Evolutionary conservation across 2,329 filamentous ascomycete genomes (phyloP).

Genomic region (Escovopsis sp.): DNA sequence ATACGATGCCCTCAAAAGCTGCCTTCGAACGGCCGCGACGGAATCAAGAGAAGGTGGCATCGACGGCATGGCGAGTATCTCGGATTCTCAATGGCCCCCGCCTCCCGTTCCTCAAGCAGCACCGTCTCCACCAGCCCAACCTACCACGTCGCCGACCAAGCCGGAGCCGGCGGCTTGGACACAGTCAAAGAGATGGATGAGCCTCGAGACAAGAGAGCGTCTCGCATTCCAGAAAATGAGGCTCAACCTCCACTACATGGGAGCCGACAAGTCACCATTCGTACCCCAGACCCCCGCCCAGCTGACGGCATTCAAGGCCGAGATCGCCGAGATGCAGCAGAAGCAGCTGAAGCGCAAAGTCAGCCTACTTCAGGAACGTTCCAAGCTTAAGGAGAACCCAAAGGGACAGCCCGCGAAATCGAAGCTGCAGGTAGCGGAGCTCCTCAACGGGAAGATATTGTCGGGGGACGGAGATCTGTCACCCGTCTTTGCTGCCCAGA

Average conservation of each 20-base stretch:
- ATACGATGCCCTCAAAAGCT: no score
- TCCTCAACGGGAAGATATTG: conserved; percentile 16
- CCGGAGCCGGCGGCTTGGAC: conserved; percentile 19
- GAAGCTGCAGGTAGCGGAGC: conserved; percentile 4
- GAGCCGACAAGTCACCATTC: conserved; percentile 23
- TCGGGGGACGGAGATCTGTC: conserved; percentile 13
- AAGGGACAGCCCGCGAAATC: conserved; percentile 1
- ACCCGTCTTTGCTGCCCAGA: conserved; percentile 18
- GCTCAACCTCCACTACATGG: conserved; percentile 21
- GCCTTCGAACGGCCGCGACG: no score
- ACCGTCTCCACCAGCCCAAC: not conserved
- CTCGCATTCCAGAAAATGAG: conserved; percentile 20
- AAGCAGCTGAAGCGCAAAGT: conserved; percentile 14
- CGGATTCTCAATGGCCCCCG: conserved; percentile 4
- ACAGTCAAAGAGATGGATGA: conserved; percentile 26
- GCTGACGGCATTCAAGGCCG: conserved; percentile 18
- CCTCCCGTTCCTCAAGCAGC: conserved; percentile 9
- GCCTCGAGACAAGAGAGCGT: conserved; percentile 19
- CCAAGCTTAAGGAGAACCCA: conserved; percentile 6
- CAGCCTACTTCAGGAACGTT: conserved; percentile 10
- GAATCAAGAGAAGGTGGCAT: not conserved
- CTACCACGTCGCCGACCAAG: not conserved
- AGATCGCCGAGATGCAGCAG: conserved; percentile 14
- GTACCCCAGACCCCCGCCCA: conserved; percentile 21
- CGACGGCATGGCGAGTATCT: not conserved